Base-by-base conservation (phyloP, 352 stramenopile genomes). In the Blastocystis sp. region DNA sequence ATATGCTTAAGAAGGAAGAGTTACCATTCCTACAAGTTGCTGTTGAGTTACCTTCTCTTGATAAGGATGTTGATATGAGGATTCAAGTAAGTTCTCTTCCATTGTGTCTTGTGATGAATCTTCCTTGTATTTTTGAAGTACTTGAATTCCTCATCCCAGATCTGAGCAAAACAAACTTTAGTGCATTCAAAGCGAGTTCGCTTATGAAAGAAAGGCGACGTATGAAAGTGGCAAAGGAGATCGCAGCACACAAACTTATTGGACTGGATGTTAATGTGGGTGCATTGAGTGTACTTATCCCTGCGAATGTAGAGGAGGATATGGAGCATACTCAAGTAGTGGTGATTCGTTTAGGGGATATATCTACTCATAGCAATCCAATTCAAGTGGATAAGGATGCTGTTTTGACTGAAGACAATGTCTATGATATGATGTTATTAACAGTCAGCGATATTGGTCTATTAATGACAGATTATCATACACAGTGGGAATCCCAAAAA, bases 11-110 rank as follows among this genome's bases (percentile, higher is more conserved):
- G 24, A 30, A 42, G 40, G 11, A 88, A 4, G 27, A 35, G 7
- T 40, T 37, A 1, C 77, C 77, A 19, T 88, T 88, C 27, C 19
- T 88, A n/a, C 77, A 88, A 53, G 22, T 70, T 22, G 33, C 22
- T 17, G 4, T 78, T 30, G 40, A 68, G 15, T 30, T 22, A 48
- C 77, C 77, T 22, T 27, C 33, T 19, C n/a, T 42, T 17, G 19
- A 30, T 24, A 22, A 80, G 11, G 40, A 56, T 13, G 7, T 30
- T 9, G 62, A 73, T 19, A 6, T 88, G 35, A 11, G 22, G 17
- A 24, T 88, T 24, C 51, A 33, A 4, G 33, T 73, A 7, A 44
- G n/a, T 37, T 75, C 77, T 27, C 77, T 88, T 3, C 77, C 77
- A 3, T 42, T 88, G 22, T 51, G 77, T 22, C 4, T 88, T 9